Base-by-base conservation (phyloP, 176 grass and related monocot genomes). In the Themeda triandra region DNA sequence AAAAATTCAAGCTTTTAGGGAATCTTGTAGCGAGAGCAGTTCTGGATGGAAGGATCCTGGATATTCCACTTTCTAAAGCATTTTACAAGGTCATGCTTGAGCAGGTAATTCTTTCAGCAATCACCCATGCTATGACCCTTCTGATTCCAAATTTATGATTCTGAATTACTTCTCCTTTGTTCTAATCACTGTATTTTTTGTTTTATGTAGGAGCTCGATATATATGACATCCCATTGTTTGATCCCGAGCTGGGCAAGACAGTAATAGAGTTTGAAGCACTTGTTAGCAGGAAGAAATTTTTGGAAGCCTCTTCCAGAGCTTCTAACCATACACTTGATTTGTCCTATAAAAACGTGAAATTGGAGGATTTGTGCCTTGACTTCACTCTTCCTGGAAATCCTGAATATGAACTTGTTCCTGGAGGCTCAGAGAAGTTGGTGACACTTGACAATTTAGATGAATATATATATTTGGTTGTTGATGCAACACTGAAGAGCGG, bases 81-180 rank as follows among this genome's bases (percentile, higher is more conserved):
- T 93, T 98, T 73, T 95, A 93, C 79, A 98, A 90, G 85, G 69
- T 90, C 76, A 89, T 98, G 70, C 89, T 95, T 80, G 87, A 77
- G 15, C 87, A 93, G 89, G 96, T 98, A 91, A 81, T 15, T 56
- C 29, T 83, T 78, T 81, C 13, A 81, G 25, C 19, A 73, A 77
- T 80, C 31, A 70, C 84, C 13, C 11, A 21, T 68, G 15, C 77
- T 86, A 69, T 46, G 15, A n/a, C 29, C 18, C 48, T 78, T 42
- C 58, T 79, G 46, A 62, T 80, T 67, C 24, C 41, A 10, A 58
- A 58, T 58, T 78, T 41, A 45, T 80, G 31, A 74, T 80, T 68
- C 10, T 45, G 56, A 19, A 6, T 54, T 84, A n/a, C 77, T 28
- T 73, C 24, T 53, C 37, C 63, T 66, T 77, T 79, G 44, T 70